phyloP scores from a whole-genome alignment of 2,329 filamentous ascomycete species.

The Claviceps sp. region DNA sequence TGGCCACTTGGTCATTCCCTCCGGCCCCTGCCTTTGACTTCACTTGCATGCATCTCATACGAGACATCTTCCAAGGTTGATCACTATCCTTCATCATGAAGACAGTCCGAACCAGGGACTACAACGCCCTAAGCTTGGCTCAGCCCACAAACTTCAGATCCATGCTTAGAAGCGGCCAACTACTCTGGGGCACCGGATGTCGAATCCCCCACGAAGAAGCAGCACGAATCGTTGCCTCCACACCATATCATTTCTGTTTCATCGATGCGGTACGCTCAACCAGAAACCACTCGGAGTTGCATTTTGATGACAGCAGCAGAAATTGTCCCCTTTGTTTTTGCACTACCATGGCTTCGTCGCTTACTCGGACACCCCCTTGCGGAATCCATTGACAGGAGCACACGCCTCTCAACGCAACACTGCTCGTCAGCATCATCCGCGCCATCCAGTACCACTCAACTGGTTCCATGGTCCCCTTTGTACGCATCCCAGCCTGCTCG shows the following conservation, averaged over 20 bases:
- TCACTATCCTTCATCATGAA: background rate
- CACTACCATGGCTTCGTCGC: too few relatives aligned
- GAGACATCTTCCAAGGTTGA: too few relatives aligned
- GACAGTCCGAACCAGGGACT: background rate
- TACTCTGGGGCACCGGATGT: constrained; percentile 5
- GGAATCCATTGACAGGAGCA: constrained; percentile 1
- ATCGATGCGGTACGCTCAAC: constrained; percentile 2
- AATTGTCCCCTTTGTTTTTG: too few relatives aligned
- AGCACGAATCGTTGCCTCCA: constrained; percentile 3
- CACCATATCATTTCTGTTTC: constrained; percentile 3
- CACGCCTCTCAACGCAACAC: constrained; percentile 1
- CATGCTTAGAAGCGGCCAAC: background rate
- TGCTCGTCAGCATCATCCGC: background rate
- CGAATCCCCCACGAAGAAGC: constrained; percentile 3
- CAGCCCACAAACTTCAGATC: constrained; percentile 3
- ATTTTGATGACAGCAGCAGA: too few relatives aligned
- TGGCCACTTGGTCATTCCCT: too few relatives aligned
- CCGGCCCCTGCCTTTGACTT: too few relatives aligned
- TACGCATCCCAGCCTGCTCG: constrained; percentile 1
- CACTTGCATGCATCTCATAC: too few relatives aligned
- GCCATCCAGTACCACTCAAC: constrained; percentile 2
- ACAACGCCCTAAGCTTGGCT: constrained; percentile 4
- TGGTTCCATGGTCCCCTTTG: constrained; percentile 4
- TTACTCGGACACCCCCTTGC: too few relatives aligned
- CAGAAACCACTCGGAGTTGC: background rate